Evolutionary conservation across 2,329 filamentous ascomycete species (phyloP).

Genomic region (Aspergillus puulaauensis): DNA sequence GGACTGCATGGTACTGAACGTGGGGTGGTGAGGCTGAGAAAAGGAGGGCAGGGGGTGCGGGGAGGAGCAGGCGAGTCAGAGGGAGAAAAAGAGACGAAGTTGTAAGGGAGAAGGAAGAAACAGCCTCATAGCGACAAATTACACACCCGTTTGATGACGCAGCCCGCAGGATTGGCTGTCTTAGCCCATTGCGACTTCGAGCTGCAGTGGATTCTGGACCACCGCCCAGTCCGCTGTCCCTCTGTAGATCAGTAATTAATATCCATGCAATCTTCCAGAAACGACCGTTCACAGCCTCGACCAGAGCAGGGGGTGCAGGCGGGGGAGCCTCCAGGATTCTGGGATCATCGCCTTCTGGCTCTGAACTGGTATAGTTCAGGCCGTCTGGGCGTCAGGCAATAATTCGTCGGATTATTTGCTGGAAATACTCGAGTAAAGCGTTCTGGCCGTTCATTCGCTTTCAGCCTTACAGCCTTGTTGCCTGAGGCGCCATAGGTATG

Average conservation of each 20-base stretch:
- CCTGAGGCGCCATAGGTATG: not conserved
- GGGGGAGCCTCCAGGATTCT: no score
- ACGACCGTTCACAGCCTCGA: not conserved
- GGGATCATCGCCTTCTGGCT: not conserved
- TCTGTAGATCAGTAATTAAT: conserved; percentile 5
- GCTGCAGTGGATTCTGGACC: conserved; percentile 6
- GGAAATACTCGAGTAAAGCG: not conserved
- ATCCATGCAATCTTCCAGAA: not conserved
- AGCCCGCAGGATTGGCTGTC: conserved; percentile 8
- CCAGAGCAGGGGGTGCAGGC: no score
- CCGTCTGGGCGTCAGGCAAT: not conserved
- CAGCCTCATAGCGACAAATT: conserved; percentile 9
- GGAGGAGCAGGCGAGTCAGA: not conserved
- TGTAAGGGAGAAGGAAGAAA: conserved; percentile 1
- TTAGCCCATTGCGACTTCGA: conserved; percentile 6
- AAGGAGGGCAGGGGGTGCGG: not conserved
- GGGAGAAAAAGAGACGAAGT: not conserved
- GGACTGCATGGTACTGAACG: conserved; percentile 33
- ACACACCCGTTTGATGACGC: conserved; percentile 17
- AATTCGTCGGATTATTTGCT: not conserved
- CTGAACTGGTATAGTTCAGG: not conserved
- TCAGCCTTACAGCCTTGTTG: not conserved
- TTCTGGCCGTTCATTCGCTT: not conserved
- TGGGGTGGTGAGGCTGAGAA: not conserved
- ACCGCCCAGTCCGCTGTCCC: not conserved